Evolutionary conservation across 2,329 filamentous ascomycete species (phyloP), one percentile per base, ranked within the genome.

Genomic region (Ophiostoma australiae): DNA sequence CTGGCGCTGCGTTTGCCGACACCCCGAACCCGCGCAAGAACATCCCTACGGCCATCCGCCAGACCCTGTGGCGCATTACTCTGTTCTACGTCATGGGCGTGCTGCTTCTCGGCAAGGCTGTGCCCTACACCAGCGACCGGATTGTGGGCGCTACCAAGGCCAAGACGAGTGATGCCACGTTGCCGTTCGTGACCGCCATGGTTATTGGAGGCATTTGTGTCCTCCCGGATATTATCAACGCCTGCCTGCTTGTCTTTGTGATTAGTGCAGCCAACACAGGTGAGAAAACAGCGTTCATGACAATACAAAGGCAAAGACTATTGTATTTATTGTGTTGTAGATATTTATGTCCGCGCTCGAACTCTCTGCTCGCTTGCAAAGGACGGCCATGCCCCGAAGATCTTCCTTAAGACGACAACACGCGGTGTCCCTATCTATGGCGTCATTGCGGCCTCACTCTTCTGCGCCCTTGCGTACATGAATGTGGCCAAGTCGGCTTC

Each of bases 21-120:
- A 55, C 52, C n/a, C 52, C 52, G n/a, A 55, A 55, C 52, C 52
- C 52, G 52, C 52, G 52, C 52, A 55, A 55, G 52, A 55, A 55
- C 8, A 55, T 55, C 8, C 52, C 52, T n/a, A 55, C 27, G 23
- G 52, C 52, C 52, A 55, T 55, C 52, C 52, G 52, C 52, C 52
- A 55, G 52, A 55, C 52, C 10, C 52, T 55, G n/a, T 55, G 52
- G 52, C 52, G 52, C 52, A 55, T 55, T 17, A 55, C 52, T 27
- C n/a, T 55, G 52, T 55, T 55, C 52, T 55, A 27, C 52, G 52
- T 55, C 4, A 55, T 55, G 3, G 52, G 52, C n/a, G 52, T 55
- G 7, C n/a, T 55, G 13, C 52, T 55, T 55, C 52, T 55, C n/a
- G 52, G 52, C n/a, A 55, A 27, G 52, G 52, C 52, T 11, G 52